Conservation (phyloP, 371 early-diverging fungal species). For the Haplosporangium sp. region DNA sequence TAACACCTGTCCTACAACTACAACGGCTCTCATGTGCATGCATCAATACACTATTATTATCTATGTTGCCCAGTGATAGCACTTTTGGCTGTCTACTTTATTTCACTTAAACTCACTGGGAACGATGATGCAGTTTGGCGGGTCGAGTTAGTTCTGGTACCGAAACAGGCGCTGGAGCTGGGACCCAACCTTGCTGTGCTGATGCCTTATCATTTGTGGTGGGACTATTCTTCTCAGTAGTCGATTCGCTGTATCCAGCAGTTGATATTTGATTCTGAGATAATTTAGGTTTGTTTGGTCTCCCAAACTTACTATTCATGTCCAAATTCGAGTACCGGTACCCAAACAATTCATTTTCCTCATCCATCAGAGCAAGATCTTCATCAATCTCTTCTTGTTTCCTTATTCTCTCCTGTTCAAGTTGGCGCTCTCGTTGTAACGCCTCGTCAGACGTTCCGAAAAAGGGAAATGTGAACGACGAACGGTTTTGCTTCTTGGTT, state of each 20-base stretch:
- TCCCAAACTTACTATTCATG: conserved; percentile 1
- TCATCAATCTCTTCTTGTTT: conserved; percentile 23
- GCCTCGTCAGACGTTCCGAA: conserved; percentile 32
- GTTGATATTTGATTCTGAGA: neutral
- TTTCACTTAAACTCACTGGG: conserved; percentile 26
- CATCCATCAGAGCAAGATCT: conserved; percentile 35
- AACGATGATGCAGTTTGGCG: conserved; percentile 40
- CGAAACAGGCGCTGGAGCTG: conserved; percentile 1
- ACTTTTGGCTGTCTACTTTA: neutral
- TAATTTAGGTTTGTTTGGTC: neutral
- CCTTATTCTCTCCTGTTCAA: conserved; percentile 6
- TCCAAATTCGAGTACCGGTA: conserved; percentile 22
- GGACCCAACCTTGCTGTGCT: conserved; percentile 2
- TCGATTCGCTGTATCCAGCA: neutral
- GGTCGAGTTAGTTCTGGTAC: conserved; percentile 38
- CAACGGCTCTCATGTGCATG: too few species aligned
- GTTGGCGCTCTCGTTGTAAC: neutral
- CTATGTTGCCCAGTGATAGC: neutral
- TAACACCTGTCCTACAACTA: too few species aligned
- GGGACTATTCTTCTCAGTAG: neutral
- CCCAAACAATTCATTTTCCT: conserved; percentile 44
- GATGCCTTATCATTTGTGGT: neutral
- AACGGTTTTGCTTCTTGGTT: conserved; percentile 29
- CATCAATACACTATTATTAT: too few species aligned
- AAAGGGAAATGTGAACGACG: conserved; percentile 47